These are phyloP conservation scores for Ophiostoma novo-ulmi DNA, from an alignment of 2,329 filamentous ascomycete species.

Conservation along the genomic window DNA sequence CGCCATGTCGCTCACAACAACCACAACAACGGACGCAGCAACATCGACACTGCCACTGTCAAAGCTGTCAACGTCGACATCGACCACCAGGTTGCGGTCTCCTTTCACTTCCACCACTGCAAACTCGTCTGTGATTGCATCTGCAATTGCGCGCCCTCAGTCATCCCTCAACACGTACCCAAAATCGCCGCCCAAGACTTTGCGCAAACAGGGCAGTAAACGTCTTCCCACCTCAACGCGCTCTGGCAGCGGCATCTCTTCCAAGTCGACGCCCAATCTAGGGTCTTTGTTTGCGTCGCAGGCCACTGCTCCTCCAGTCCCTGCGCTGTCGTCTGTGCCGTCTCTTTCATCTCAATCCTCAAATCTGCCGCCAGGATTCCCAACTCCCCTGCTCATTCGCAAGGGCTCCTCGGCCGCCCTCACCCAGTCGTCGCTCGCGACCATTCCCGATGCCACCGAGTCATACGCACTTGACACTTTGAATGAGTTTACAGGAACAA, in stretches of 20 bases:
- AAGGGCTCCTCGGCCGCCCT: conserved; percentile 69
- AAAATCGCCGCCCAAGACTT: conserved; percentile 22
- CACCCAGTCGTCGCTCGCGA: conserved; percentile 57
- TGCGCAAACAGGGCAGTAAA: conserved; percentile 20
- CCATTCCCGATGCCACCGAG: conserved; percentile 62
- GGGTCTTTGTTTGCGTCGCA: conserved; percentile 48
- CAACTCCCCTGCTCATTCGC: conserved; percentile 45
- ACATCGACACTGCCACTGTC: background rate
- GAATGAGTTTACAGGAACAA: conserved; percentile 36
- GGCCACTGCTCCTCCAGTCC: conserved; percentile 30
- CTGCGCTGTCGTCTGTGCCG: background rate
- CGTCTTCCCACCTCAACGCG: conserved; percentile 24
- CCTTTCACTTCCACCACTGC: background rate
- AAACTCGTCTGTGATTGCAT: background rate
- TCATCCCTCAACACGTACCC: conserved; percentile 23
- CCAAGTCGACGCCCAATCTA: conserved; percentile 50
- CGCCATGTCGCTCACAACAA: conserved; percentile 19
- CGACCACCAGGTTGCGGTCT: background rate
- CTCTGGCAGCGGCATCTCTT: conserved; percentile 34
- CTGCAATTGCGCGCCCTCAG: conserved; percentile 26
- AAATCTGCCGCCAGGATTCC: background rate
- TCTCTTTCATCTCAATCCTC: background rate
- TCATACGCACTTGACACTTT: conserved; percentile 56
- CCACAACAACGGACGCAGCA: background rate
- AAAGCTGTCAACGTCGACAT: background rate